Evolutionary conservation across 108 stramenopile species (phyloP).

Genomic region (Skeletonema menzelii): DNA sequence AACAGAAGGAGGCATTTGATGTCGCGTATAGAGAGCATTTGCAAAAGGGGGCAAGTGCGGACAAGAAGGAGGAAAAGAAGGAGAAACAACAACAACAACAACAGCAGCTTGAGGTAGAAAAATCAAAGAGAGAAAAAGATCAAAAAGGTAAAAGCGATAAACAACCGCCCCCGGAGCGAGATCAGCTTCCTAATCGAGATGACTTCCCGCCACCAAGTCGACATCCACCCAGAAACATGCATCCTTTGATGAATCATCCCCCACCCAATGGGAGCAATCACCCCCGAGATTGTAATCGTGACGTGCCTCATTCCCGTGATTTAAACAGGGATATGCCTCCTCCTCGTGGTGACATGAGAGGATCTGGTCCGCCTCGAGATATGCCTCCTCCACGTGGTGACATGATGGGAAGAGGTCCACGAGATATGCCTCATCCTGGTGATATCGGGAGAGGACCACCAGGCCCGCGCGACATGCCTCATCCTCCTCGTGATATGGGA

Average conservation of each 20-base stretch:
- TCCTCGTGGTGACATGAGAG: neutral
- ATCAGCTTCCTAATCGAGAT: neutral
- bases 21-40: conserved; percentile 70
- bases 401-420: conserved; percentile 3
- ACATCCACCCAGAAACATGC: neutral
- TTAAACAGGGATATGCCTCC: neutral
- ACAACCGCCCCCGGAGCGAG: neutral
- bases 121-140: neutral
- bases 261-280: neutral
- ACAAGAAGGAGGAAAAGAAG: conserved; percentile 28
- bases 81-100: conserved; percentile 10
- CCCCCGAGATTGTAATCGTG: neutral
- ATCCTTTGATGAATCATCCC: neutral
- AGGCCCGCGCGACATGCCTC: neutral
- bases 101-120: neutral
- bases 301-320: neutral
- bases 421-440: neutral
- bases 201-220: neutral
- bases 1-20: conserved; percentile 75
- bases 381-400: conserved; percentile 1
- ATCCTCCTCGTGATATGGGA: neutral
- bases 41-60: conserved; percentile 60
- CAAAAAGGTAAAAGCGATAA: neutral
- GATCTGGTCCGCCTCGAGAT: neutral
- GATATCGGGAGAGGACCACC: neutral